These are phyloP conservation scores for Didymella arachidicola DNA, from an alignment of 2,329 filamentous ascomycete species.

Conservation along the genomic window DNA sequence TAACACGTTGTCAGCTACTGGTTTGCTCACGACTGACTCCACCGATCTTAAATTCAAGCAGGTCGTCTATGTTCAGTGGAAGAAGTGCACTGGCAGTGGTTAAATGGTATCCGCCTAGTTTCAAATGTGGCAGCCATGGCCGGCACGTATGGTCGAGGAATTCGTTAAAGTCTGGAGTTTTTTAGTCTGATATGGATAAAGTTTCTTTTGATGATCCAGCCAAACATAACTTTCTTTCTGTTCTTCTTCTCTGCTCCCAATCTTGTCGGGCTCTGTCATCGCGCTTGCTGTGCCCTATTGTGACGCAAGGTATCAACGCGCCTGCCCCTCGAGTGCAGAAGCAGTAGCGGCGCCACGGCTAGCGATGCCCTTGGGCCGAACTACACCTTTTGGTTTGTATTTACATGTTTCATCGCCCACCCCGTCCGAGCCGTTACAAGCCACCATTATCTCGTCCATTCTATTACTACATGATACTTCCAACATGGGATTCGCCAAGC, in stretches of 20 bases:
- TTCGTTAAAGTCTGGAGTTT: background rate
- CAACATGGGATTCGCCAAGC: too few species aligned
- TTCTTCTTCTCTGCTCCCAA: background rate
- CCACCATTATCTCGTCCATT: background rate
- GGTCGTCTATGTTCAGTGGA: constrained; percentile 56
- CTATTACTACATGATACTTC: background rate
- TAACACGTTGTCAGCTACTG: constrained; percentile 32
- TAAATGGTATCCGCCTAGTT: background rate
- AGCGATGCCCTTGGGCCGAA: background rate
- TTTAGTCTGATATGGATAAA: background rate
- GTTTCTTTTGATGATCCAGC: background rate
- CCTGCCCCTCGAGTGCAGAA: background rate
- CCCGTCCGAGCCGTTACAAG: background rate
- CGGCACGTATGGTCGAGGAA: too few species aligned
- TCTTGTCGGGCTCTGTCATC: background rate
- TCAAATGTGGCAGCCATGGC: background rate
- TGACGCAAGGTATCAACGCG: background rate
- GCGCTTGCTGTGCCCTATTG: background rate
- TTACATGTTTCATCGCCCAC: background rate
- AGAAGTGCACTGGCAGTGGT: constrained; percentile 44
- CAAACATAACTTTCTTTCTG: background rate
- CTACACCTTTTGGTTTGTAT: background rate
- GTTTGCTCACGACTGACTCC: constrained; percentile 59
- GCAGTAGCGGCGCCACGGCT: background rate
- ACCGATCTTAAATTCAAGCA: constrained; percentile 58